phyloP scores from a whole-genome alignment of 306 rosid species.

The Purshia tridentata region DNA sequence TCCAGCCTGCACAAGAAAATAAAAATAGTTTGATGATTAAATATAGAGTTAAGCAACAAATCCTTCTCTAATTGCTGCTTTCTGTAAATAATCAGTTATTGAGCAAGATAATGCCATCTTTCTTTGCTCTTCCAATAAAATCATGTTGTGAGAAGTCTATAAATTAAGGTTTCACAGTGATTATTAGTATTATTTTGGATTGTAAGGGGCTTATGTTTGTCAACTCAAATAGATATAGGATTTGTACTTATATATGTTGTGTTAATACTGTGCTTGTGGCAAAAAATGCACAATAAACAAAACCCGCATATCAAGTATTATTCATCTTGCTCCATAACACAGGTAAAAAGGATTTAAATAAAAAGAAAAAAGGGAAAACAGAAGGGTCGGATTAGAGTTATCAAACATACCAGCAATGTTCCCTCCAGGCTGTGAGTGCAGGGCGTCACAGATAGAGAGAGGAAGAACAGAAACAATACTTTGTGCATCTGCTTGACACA shows the following conservation, averaged over 20 bases:
- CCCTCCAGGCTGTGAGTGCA: constrained; percentile 82
- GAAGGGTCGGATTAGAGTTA: background rate
- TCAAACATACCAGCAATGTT: constrained; percentile 68
- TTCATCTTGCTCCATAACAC: background rate
- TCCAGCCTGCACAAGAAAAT: constrained; percentile 51
- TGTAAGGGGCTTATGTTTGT: background rate
- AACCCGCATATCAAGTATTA: background rate
- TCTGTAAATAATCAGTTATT: background rate
- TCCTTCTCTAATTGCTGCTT: background rate
- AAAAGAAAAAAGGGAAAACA: background rate
- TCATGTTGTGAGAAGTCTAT: background rate
- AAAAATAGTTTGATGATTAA: background rate
- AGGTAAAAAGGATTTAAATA: no score
- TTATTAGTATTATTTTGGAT: background rate
- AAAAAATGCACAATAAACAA: no score
- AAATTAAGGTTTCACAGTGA: background rate
- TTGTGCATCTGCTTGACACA: constrained; percentile 70
- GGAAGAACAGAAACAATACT: constrained; percentile 68
- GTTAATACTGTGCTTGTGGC: background rate
- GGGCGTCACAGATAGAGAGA: constrained; percentile 71
- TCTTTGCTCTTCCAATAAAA: background rate
- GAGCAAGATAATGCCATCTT: background rate
- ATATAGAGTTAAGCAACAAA: background rate
- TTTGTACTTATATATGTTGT: background rate
- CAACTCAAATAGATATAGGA: background rate